Base-by-base conservation (phyloP, 2,329 filamentous ascomycete species). In the Furcasterigmium furcatum region DNA sequence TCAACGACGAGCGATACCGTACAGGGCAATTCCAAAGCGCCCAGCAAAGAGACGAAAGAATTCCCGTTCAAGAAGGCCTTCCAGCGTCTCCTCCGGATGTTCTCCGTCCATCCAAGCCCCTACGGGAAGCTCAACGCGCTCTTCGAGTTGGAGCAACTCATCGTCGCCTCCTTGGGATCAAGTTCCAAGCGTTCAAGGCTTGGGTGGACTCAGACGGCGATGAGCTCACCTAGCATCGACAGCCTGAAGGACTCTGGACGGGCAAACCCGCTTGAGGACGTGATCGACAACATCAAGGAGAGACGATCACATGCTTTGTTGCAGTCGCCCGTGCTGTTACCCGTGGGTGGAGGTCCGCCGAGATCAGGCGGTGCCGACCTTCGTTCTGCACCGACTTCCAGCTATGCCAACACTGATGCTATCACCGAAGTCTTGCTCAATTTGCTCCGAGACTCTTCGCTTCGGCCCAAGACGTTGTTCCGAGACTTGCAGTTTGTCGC, bases 51-150 rank as follows among this genome's bases (percentile, higher is more conserved):
- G 12, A 59, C 57, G 18, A 62, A 59, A 2, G 82, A 87, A 32
- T 95, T 95, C 55, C 88, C 88, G 0, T 96, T 92, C 60, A 82
- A 82, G 43, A 81, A 83, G 53, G 87, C 91, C 1, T 96, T 95
- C 59, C 77, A 83, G 53, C 83, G 85, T 12, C 74, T 97, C 2
- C 73, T 97, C 25, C 84, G 82, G 52, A 91, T 90, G 70, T 95
- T 99, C 55, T 90, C 88, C 35, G 88, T 91, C 4, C 88, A 95
- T 53, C 88, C 89, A 0, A 95, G 94, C 59, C 94, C 94, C 0
- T 87, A 87, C 54, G 78, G 82, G 19, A 99, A 99, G 65, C 77
- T 99, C 12, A 85, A 86, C 52, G 86, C 88, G 1, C 72, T 97
- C 5, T 84, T 86, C 49, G 90, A 96, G 61, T 75, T 99, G 5